These are phyloP conservation scores for Meira nashicola DNA, from an alignment of 1,284 basidiomycete species.

Conservation along the genomic window DNA sequence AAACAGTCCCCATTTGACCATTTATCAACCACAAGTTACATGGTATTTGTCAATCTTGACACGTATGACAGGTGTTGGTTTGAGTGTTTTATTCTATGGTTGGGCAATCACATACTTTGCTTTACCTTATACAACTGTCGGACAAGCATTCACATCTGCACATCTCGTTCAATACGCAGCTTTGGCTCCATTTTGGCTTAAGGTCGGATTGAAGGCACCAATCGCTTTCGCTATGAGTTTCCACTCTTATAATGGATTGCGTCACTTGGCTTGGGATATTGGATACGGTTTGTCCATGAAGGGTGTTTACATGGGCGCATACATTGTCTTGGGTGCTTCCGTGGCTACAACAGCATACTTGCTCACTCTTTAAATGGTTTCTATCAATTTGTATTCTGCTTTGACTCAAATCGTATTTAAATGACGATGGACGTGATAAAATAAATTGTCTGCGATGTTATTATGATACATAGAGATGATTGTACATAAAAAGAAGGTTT, in stretches of 20 bases:
- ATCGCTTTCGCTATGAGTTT: constrained; percentile 56
- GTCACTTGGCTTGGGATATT: constrained; percentile 87
- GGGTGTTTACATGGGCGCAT: constrained; percentile 40
- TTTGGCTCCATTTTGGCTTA: constrained; percentile 55
- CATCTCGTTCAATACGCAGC: constrained; percentile 70
- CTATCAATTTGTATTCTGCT: neutral
- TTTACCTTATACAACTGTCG: constrained; percentile 64
- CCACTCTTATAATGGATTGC: constrained; percentile 83
- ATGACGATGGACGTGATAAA: too few species aligned
- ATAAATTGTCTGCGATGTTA: too few species aligned
- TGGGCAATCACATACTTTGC: constrained; percentile 82
- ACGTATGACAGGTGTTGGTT: constrained; percentile 73
- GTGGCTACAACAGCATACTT: constrained; percentile 19
- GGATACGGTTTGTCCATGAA: constrained; percentile 59
- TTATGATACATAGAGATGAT: neutral
- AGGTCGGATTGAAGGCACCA: constrained; percentile 40
- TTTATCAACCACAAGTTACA: constrained; percentile 90
- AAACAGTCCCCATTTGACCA: constrained; percentile 84
- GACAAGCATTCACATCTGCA: constrained; percentile 65
- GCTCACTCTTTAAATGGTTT: too few species aligned
- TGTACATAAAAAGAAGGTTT: neutral
- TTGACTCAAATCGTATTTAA: too few species aligned
- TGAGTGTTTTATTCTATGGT: constrained; percentile 68
- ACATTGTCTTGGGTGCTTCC: constrained; percentile 40
- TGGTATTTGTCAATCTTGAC: constrained; percentile 81